Conservation (phyloP, 768 basidiomycete genomes). For the Rhodocollybia butyracea region DNA sequence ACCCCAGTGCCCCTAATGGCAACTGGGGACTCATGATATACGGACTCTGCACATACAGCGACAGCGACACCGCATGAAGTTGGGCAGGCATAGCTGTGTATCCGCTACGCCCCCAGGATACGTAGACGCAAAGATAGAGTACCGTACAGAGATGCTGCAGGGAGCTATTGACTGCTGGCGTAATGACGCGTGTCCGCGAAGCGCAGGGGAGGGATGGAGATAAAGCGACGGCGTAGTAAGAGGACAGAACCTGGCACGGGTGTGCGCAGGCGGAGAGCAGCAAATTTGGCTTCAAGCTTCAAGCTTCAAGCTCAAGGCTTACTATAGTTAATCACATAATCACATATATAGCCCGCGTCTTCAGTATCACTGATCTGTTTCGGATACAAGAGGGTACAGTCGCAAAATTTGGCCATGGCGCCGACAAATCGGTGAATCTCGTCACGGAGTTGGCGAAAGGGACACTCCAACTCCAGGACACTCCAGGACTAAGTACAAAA, state of each 20-base stretch:
- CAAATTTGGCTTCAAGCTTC: background rate
- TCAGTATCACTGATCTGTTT: background rate
- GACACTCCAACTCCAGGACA: too few species aligned
- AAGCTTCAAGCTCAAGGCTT: background rate
- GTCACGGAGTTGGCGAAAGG: conserved; percentile 5
- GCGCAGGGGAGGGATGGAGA: background rate
- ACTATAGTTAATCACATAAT: background rate
- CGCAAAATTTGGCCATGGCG: background rate
- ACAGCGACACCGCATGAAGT: too few species aligned
- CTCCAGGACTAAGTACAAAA: too few species aligned
- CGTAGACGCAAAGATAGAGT: background rate
- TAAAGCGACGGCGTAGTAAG: background rate
- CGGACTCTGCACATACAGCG: background rate
- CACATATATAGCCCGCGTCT: background rate
- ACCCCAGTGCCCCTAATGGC: too few species aligned
- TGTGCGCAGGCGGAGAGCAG: background rate
- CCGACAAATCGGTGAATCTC: conserved; percentile 6
- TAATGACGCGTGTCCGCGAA: background rate
- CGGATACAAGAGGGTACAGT: too few species aligned
- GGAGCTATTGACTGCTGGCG: too few species aligned
- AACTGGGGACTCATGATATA: background rate
- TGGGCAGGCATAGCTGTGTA: too few species aligned
- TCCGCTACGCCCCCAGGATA: background rate
- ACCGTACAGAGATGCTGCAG: conserved; percentile 2
- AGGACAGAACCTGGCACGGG: background rate